Evolutionary conservation across 108 stramenopile genomes (phyloP), one percentile per base, ranked within the genome.

Genomic region (Poteriospumella lacustris): DNA sequence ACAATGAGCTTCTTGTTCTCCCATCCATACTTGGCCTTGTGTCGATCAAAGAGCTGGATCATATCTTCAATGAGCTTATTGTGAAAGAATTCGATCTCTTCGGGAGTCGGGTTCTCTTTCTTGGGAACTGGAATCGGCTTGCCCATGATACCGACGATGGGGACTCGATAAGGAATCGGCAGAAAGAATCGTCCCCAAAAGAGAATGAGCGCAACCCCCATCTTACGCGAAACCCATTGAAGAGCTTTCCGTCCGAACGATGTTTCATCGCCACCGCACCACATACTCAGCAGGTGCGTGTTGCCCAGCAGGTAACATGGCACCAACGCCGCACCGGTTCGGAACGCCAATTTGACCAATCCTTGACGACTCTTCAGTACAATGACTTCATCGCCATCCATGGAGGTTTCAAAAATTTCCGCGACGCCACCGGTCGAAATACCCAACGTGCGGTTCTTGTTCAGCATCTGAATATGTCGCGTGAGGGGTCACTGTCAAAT

Each of bases 301-400:
- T 93, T 93, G 24, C 92, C 92, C 80, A 93, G 90, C 29, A 89
- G 60, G 76, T 91, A 93, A 28, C 86, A 80, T 5, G 92, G 91
- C 0, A 92, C 80, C 1, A 93, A 68, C 58, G 89, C 88, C 1
- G 90, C 89, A 1, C 90, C 90, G n/a, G 86, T 82, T 60, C 80
- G 86, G 68, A 93, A 81, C 19, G 91, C 90, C 67, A 93, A 78
- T 77, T 89, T 90, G 34, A 92, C 88, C 43, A 93, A 91, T 29
- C 92, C 92, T 75, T 92, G 91, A 24, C 92, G 81, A 68, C 85
- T 84, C 56, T 64, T 76, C 64, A 93, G 41, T 58, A 87, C 88
- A 19, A 92, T 44, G 19, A 86, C 77, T 58, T 92, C 92, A 44
- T 89, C 83, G 26, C 72, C 75, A 1, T 83, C 68, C 42, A 28